Evolutionary conservation across 306 rosid species (phyloP), one percentile per base, ranked within the genome.

Genomic region (Glycine soja): DNA sequence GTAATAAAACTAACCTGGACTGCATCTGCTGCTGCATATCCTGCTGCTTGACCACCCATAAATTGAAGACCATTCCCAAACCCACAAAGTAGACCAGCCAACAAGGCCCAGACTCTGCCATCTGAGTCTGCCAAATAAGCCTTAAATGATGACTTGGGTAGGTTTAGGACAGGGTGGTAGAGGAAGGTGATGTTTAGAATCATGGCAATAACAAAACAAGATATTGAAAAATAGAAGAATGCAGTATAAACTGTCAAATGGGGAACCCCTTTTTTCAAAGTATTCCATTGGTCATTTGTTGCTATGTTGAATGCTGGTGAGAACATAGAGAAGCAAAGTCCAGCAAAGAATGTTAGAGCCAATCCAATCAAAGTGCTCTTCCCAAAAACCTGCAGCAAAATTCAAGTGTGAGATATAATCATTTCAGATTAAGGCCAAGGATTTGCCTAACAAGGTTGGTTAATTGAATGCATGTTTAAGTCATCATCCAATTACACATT

Each of bases 21-120:
- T 1, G 98, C 94, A 89, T 95, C 99, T 58, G 99, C 99, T 48
- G 99, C 99, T 4, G 99, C 99, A 83, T 95, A 95, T 46, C 99
- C 99, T 8, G 99, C 99, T 56, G 99, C 97, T 84, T 95, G 92
- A 42, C 99, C 99, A 14, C 98, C 98, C 99, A 95, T 95, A 68
- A 95, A 95, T 75, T 95, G 93, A 63, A 95, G 96, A 3, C 98
- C 99, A 75, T 95, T 93, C 19, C 99, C 98, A 68, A 88, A 93
- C 2, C 99, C 99, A 66, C 99, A 95, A 74, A 95, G 89, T 13
- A 93, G 13, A 36, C 99, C 98, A 8, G 99, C 99, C 87, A 95
- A 82, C 19, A 95, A 51, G 74, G 98, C 98, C 99, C 96, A 95
- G 5, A 94, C 90, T 81, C 99, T 87, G 8, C 99, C 99, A 59